Conservation (phyloP, 352 stramenopile species). For the Phytophthora parvispora region DNA sequence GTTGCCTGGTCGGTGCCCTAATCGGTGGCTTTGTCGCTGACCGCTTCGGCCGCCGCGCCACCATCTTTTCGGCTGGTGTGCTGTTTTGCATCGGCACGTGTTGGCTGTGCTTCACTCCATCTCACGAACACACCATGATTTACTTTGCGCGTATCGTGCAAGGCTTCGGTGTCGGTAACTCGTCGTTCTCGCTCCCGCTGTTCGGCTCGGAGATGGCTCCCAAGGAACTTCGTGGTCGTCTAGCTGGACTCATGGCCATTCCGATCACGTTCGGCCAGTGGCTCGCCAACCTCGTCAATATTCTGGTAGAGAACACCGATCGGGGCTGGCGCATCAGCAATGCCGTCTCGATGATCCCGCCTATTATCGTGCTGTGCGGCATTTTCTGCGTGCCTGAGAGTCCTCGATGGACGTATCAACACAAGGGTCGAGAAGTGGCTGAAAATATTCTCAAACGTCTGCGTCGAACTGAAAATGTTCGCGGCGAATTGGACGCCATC, state of each 20-base stretch:
- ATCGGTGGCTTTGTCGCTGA: conserved; percentile 47
- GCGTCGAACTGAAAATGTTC: conserved; percentile 32
- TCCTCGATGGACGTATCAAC: conserved; percentile 40
- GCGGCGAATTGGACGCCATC: conserved; percentile 49
- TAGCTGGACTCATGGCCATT: conserved; percentile 41
- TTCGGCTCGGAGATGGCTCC: conserved; percentile 55
- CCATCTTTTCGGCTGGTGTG: conserved; percentile 44
- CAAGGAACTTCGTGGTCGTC: conserved; percentile 47
- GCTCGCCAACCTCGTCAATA: conserved; percentile 48
- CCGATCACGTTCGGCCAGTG: conserved; percentile 40
- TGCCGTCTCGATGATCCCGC: conserved; percentile 37
- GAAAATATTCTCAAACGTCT: conserved; percentile 37
- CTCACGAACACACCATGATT: conserved; percentile 28
- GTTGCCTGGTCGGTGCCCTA: conserved; percentile 44
- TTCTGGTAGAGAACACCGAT: conserved; percentile 29
- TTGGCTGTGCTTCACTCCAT: conserved; percentile 35
- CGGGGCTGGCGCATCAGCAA: conserved; percentile 51
- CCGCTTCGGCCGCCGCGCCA: conserved; percentile 34
- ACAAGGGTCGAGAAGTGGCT: conserved; percentile 37
- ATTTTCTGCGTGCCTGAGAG: conserved; percentile 50
- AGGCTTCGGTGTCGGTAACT: conserved; percentile 44
- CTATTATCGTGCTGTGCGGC: conserved; percentile 49
- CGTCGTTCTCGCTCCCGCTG: conserved; percentile 41
- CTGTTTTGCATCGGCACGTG: conserved; percentile 46
- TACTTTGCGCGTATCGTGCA: conserved; percentile 46